Evolutionary conservation across 2,329 filamentous ascomycete species (phyloP).

Genomic region (Fusarium sarcochroum): DNA sequence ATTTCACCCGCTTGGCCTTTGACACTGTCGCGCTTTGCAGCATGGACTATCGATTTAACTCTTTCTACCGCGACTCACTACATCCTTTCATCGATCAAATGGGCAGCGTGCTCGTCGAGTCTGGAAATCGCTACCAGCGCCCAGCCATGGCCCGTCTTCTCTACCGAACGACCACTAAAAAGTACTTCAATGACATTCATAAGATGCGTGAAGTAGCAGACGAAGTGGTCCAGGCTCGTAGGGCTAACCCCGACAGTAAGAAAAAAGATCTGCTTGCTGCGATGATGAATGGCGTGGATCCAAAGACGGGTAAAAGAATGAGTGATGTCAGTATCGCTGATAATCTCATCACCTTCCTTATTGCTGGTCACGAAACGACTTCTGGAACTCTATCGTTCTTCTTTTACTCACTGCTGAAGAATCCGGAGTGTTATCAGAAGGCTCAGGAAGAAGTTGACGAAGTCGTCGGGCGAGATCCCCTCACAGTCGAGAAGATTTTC

Average conservation of each 20-base stretch:
- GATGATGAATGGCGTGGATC: conserved; percentile 58
- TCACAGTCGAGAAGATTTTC: conserved; percentile 71
- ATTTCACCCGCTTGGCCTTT: too few relatives aligned
- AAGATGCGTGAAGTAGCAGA: conserved; percentile 64
- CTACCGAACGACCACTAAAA: conserved; percentile 62
- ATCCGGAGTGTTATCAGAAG: conserved; percentile 70
- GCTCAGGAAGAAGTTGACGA: conserved; percentile 77
- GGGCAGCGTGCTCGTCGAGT: too few relatives aligned
- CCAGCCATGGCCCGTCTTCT: conserved; percentile 66
- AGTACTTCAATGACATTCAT: conserved; percentile 66
- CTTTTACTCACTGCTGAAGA: conserved; percentile 74
- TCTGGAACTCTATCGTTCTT: conserved; percentile 76
- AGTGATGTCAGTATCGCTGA: conserved; percentile 73
- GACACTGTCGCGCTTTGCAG: too few relatives aligned
- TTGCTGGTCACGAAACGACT: conserved; percentile 80
- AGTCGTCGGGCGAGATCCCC: conserved; percentile 70
- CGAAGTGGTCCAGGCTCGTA: too few relatives aligned
- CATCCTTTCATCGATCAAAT: too few relatives aligned
- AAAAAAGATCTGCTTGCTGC: too few relatives aligned
- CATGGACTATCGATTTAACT: too few relatives aligned
- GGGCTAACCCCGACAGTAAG: too few relatives aligned
- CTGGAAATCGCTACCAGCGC: too few relatives aligned
- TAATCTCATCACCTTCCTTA: conserved; percentile 80
- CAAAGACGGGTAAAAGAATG: conserved; percentile 74
- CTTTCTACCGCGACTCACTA: too few relatives aligned